Evolutionary conservation across 1,284 basidiomycete species (phyloP), one percentile per base, ranked within the genome.

Genomic region (Cerrena zonata): DNA sequence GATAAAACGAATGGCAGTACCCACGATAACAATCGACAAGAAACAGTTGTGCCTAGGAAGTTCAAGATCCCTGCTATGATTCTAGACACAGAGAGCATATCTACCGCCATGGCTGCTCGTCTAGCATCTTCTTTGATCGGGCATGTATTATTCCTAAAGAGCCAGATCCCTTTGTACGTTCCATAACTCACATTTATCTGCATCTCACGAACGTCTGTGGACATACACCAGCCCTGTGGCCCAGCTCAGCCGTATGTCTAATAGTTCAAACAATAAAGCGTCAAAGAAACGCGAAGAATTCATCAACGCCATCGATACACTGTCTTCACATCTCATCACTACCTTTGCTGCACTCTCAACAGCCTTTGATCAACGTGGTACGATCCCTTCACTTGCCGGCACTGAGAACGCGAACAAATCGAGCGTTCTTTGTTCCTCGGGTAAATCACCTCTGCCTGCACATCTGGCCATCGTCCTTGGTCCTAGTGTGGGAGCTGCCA

Each of bases 161-260:
- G 76, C 53, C 86, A 89, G 58, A 70, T 88, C 0, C 87, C 86
- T 2, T 79, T 89, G 86, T 89, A 57, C 65, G 86, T 76, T 18
- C 18, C 27, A 0, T 12, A 21, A 47, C 37, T 19, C n/a, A 45
- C 24, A 36, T 24, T 30, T 22, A 42, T 49, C 25, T 39, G 21
- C 38, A 10, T 45, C 23, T 44, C n/a, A 26, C 36, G 4, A 36
- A 27, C 23, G 24, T 34, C 12, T 43, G n/a, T n/a, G n/a, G n/a
- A n/a, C n/a, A n/a, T 26, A 13, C 18, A 36, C 27, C 50, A 89
- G 86, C 48, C 86, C 86, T 2, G 70, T 88, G 4, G 61, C 71
- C 11, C 86, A 86, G 58, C 68, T 88, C 1, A 65, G 70, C 15
- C 77, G 75, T 47, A 73, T 86, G 61, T 72, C 79, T 0, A 57